phyloP scores from a whole-genome alignment of 371 early-diverging fungal species.

The Fennellomyces sp. region DNA sequence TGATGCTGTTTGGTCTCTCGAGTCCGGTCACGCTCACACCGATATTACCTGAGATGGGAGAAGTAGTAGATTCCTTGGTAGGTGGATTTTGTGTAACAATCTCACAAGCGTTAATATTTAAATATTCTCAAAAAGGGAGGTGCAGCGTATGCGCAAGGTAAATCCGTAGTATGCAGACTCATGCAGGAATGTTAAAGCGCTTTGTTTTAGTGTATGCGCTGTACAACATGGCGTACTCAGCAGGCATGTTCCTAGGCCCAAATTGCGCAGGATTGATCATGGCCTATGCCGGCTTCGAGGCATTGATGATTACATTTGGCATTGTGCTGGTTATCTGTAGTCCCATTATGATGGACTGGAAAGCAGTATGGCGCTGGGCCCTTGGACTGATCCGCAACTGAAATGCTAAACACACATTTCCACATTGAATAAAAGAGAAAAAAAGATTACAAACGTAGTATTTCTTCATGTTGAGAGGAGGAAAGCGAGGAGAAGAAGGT shows the following conservation, averaged over 20 bases:
- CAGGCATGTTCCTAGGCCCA: conserved; percentile 64
- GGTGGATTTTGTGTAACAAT: conserved; percentile 31
- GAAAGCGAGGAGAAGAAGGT: conserved; percentile 7
- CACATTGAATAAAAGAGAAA: too few species aligned
- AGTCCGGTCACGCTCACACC: conserved; percentile 62
- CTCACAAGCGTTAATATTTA: conserved; percentile 14
- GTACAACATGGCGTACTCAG: conserved; percentile 60
- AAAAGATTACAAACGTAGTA: conserved; percentile 2
- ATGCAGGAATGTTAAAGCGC: too few species aligned
- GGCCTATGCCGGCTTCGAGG: conserved; percentile 32
- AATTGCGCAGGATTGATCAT: conserved; percentile 55
- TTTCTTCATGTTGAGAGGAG: conserved; percentile 3
- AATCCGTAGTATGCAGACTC: too few species aligned
- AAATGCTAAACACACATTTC: not conserved
- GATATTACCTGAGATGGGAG: conserved; percentile 60
- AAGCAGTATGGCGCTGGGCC: conserved; percentile 9
- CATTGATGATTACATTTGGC: conserved; percentile 40
- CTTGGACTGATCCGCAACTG: not conserved
- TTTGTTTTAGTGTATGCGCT: conserved; percentile 46
- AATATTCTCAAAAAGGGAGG: conserved; percentile 34
- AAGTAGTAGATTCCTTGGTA: conserved; percentile 54
- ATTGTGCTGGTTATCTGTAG: conserved; percentile 30
- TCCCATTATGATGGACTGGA: conserved; percentile 50
- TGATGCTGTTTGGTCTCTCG: conserved; percentile 59
- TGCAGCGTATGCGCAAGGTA: conserved; percentile 55